A percentile compares a stretch with the other conserved stretches of the same genome.
Evolutionary conservation across 2,329 filamentous ascomycete genomes (phyloP).

Genomic region (Phialophora chinensis): DNA sequence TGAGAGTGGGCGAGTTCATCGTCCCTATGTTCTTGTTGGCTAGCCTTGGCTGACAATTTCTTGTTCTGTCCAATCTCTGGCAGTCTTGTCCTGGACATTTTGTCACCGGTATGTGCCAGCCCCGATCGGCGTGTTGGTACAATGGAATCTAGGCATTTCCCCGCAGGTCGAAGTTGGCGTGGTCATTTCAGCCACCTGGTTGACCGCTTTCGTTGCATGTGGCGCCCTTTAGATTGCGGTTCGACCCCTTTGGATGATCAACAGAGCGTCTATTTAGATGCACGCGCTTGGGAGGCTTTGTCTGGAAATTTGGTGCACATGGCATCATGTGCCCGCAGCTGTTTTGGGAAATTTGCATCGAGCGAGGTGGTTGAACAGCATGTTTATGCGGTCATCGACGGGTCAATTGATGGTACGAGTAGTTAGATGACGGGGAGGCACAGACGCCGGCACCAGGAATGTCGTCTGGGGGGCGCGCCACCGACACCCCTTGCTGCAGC

Average conservation of each 20-base stretch:
- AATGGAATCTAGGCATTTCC: not conserved
- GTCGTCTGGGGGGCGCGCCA: not conserved
- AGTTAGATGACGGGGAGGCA: constrained; percentile 7
- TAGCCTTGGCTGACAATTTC: not conserved
- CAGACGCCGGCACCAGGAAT: not conserved
- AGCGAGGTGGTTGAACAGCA: not conserved
- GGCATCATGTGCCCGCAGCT: constrained; percentile 1
- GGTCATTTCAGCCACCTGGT: not conserved
- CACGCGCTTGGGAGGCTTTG: not conserved
- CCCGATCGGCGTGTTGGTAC: not conserved
- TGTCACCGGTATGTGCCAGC: not conserved
- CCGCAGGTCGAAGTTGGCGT: not conserved
- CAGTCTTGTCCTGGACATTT: not conserved
- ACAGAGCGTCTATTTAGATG: not conserved
- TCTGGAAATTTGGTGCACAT: not conserved
- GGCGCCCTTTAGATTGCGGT: constrained; percentile 10
- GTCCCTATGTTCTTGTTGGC: not conserved
- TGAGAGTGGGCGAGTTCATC: not conserved
- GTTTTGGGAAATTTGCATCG: constrained; percentile 3
- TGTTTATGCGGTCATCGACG: constrained; percentile 2
- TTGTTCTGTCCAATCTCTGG: not conserved
- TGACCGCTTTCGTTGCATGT: not conserved
- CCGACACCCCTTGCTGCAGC: constrained; percentile 5
- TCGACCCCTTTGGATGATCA: not conserved
- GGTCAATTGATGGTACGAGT: not conserved